A percentile compares a stretch with the other conserved stretches of the same genome.
Conservation (phyloP, 305 asterid species). For the Fraxinus greggii region DNA sequence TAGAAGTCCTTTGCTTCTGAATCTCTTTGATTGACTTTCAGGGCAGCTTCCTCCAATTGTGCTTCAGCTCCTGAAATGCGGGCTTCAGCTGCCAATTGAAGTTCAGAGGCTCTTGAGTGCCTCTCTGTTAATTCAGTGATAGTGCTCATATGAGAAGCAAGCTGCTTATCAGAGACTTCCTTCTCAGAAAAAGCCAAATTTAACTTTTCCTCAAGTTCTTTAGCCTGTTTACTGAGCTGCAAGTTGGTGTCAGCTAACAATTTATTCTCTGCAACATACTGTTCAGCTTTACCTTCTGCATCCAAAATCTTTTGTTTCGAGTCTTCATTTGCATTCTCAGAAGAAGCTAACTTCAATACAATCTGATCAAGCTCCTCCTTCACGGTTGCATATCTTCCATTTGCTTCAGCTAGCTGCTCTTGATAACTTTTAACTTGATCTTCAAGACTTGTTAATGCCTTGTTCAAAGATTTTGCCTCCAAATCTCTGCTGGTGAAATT, state of each 20-base stretch:
- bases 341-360: slow-evolving; percentile 47
- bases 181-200: slow-evolving; percentile 42
- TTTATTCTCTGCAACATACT: slow-evolving; percentile 54
- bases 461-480: slow-evolving; percentile 59
- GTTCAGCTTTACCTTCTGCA: slow-evolving; percentile 53
- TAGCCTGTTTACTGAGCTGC: slow-evolving; percentile 50
- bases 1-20: slow-evolving; percentile 60
- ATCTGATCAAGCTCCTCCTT: slow-evolving; percentile 63
- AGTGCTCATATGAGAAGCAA: slow-evolving; percentile 57
- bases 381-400: slow-evolving; percentile 41
- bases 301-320: slow-evolving; percentile 53
- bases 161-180: slow-evolving; percentile 50
- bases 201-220: slow-evolving; percentile 58
- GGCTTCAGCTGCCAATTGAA: slow-evolving; percentile 59
- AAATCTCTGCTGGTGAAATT: slow-evolving; percentile 64
- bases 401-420: slow-evolving; percentile 62
- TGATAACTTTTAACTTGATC: slow-evolving; percentile 55
- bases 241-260: slow-evolving; percentile 51
- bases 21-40: slow-evolving; percentile 53
- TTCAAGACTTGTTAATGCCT: slow-evolving; percentile 59
- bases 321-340: slow-evolving; percentile 49
- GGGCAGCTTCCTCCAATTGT: slow-evolving; percentile 57
- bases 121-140: slow-evolving; percentile 62
- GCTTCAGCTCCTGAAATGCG: slow-evolving; percentile 57
- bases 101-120: slow-evolving; percentile 61